phyloP scores from a whole-genome alignment of 2,329 filamentous ascomycete species.

The Aureobasidium sp. region DNA sequence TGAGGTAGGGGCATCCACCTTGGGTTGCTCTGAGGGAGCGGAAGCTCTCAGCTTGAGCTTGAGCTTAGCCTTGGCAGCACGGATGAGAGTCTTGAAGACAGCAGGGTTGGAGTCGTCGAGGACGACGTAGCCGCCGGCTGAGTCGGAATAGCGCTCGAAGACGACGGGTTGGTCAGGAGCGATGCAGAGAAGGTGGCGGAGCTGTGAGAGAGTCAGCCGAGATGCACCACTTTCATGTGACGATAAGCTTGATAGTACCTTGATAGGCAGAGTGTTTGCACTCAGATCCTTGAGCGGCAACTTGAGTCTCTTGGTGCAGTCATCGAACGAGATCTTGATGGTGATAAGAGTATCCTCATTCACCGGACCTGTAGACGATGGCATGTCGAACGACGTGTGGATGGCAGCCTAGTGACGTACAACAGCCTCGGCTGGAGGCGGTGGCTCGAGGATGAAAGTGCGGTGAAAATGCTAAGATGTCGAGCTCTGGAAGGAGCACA shows the following conservation, averaged over 20 bases:
- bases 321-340: conserved; percentile 76
- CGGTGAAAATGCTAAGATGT: neutral
- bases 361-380: conserved; percentile 40
- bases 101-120: conserved; percentile 70
- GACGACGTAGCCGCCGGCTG: conserved; percentile 69
- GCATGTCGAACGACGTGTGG: conserved; percentile 23
- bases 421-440: conserved; percentile 10
- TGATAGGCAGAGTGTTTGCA: conserved; percentile 65
- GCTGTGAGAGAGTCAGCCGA: conserved; percentile 41
- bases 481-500: neutral
- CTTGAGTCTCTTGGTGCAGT: conserved; percentile 75
- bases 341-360: conserved; percentile 69
- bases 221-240: neutral
- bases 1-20: conserved; percentile 3
- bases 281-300: conserved; percentile 79
- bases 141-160: conserved; percentile 94
- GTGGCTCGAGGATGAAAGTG: neutral
- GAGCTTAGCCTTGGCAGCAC: conserved; percentile 94
- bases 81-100: conserved; percentile 94
- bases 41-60: conserved; percentile 74
- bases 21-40: conserved; percentile 20
- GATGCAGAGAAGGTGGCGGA: conserved; percentile 63
- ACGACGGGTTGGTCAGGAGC: conserved; percentile 54
- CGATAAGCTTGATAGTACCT: conserved; percentile 48
- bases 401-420: conserved; percentile 13